Evolutionary conservation across 768 basidiomycete genomes (phyloP).

Genomic region (Cyclocybe aegerita): DNA sequence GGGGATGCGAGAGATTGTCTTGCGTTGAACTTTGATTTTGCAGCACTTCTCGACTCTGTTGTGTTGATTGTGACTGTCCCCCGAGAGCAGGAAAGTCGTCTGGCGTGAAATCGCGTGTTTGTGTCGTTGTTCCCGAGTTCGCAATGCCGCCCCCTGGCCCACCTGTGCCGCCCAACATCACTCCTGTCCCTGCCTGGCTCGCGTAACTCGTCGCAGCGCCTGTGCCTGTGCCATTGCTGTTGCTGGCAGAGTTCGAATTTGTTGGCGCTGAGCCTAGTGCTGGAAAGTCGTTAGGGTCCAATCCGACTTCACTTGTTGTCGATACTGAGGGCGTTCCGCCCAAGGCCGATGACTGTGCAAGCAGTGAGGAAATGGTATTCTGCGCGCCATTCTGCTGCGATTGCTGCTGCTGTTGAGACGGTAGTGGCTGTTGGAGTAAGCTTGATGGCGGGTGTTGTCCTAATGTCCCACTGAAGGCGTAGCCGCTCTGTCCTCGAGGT

Average conservation of each 20-base stretch:
- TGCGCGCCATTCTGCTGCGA: conserved; percentile 54
- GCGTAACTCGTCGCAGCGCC: conserved; percentile 71
- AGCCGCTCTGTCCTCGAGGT: conserved; percentile 59
- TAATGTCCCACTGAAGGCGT: conserved; percentile 63
- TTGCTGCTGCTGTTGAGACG: conserved; percentile 51
- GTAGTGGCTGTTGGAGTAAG: conserved; percentile 42
- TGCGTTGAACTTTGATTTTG: conserved; percentile 33
- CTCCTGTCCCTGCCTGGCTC: conserved; percentile 74
- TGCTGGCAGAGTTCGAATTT: conserved; percentile 38
- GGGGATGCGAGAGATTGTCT: conserved; percentile 59
- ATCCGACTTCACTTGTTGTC: conserved; percentile 71
- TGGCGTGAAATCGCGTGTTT: conserved; percentile 72
- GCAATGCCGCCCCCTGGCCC: conserved; percentile 37
- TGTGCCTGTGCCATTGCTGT: conserved; percentile 33
- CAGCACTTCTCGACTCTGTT: conserved; percentile 30
- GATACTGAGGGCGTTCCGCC: conserved; percentile 59
- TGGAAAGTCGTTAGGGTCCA: conserved; percentile 89
- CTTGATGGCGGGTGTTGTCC: conserved; percentile 48
- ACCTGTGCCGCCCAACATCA: conserved; percentile 41
- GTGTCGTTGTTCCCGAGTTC: conserved; percentile 33
- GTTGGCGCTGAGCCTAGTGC: conserved; percentile 69
- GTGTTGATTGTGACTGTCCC: conserved; percentile 48
- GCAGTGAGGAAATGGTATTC: conserved; percentile 53
- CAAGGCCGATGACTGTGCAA: conserved; percentile 49
- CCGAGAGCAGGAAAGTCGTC: conserved; percentile 91